Conservation (phyloP, 495 filamentous ascomycete species). For the Podospora tetraspora region DNA sequence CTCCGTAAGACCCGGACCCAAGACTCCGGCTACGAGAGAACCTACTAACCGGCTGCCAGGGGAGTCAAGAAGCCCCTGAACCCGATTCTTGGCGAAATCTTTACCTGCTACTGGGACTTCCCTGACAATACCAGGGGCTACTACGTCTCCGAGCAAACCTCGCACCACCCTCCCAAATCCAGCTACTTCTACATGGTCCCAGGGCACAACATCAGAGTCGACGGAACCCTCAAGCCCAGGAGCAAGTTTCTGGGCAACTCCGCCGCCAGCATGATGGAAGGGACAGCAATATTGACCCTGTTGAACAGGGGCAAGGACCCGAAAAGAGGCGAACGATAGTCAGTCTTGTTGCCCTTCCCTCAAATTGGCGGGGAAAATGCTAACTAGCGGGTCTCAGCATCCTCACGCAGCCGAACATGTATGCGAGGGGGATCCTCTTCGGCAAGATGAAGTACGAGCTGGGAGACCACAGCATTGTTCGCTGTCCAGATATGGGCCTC, state of each 20-base stretch:
- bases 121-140: constrained; percentile 79
- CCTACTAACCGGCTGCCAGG: constrained; percentile 42
- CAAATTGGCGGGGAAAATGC: not conserved
- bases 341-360: constrained; percentile 32
- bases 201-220: constrained; percentile 89
- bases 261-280: constrained; percentile 97
- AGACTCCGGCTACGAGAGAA: not conserved
- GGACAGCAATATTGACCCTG: constrained; percentile 79
- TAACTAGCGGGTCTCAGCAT: constrained; percentile 48
- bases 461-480: constrained; percentile 92
- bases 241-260: constrained; percentile 97
- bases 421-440: constrained; percentile 93
- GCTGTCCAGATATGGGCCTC: constrained; percentile 79
- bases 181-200: constrained; percentile 99
- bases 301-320: constrained; percentile 65
- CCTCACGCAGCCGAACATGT: constrained; percentile 98
- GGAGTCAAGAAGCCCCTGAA: constrained; percentile 99
- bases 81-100: constrained; percentile 91
- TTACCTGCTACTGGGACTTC: constrained; percentile 94
- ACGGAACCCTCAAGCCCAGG: constrained; percentile 92
- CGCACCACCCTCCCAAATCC: constrained; percentile 96
- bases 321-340: constrained; percentile 81
- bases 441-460: constrained; percentile 99
- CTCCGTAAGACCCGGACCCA: constrained; percentile 61
- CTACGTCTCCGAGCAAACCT: constrained; percentile 91